Evolutionary conservation across 306 rosid genomes (phyloP), one percentile per base, ranked within the genome.

Genomic region (Cercis canadensis): DNA sequence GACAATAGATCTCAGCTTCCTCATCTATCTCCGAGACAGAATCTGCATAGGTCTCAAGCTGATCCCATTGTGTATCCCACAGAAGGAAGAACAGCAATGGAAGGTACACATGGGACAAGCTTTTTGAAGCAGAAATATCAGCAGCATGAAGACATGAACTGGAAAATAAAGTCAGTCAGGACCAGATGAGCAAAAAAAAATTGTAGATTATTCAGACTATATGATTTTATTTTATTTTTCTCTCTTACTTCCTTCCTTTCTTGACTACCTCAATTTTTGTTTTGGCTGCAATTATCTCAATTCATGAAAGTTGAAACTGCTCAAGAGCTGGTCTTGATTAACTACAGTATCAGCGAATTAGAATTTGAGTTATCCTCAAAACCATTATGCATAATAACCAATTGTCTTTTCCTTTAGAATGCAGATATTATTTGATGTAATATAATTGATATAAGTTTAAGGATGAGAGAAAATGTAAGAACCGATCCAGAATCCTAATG

Each of bases 141-240:
- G 16, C 55, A 65, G 58, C 62, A 69, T 34, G 45, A 56, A 49
- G 45, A 79, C 14, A 31, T 46, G 67, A 69, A 69, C 34, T 11
- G 72, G 78, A 69, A 76, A 72, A 54, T 32, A 54, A 70, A 54
- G 65, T 75, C 77, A 52, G 39, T 64, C 64, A 67, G 84, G 44
- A 78, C 60, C 9, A 72, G 11, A 73, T 44, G 62, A 56, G 65
- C 75, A 59, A 57, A 4, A 32, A 9, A 8, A 8, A 21, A 15
- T 11, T 66, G 33, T 72, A 39, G 53, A 41, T 24, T 32, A 69
- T 51, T 54, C 29, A 56, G 12, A 63, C 36, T 37, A 49, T 32
- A 8, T 16, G n/a, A 31, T 10, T 52, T 13, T 29, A 52, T 52
- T 19, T 43, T 17, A 40, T 21, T 62, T 15, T 29, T 21, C 55